Conservation (phyloP, 345 rosid genomes). For the Anastatica hierochuntica region DNA sequence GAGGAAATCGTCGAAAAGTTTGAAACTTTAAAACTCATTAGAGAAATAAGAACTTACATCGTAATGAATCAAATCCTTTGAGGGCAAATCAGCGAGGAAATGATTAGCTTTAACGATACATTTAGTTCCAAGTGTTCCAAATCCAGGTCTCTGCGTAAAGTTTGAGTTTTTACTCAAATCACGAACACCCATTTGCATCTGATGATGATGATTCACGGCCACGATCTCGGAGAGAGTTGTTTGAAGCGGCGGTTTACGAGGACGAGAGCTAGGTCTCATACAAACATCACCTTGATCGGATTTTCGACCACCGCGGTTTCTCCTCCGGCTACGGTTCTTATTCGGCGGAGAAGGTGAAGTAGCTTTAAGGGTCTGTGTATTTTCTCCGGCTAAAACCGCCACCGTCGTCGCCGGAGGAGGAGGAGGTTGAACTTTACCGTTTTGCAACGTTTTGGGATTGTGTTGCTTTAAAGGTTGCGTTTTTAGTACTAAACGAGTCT, state of each 20-base stretch:
- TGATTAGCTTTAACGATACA: constrained; percentile 99
- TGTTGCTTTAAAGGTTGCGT: constrained; percentile 37
- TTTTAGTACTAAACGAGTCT: constrained; percentile 63
- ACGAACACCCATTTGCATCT: constrained; percentile 44
- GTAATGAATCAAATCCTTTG: constrained; percentile 89
- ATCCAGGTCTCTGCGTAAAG: constrained; percentile 84
- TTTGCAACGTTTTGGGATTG: constrained; percentile 55
- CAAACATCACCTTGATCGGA: constrained; percentile 82
- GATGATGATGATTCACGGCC: constrained; percentile 12
- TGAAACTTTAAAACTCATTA: background rate
- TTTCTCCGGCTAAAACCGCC: constrained; percentile 21
- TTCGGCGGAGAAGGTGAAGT: constrained; percentile 74
- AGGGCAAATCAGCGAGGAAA: constrained; percentile 84
- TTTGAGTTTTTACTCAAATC: constrained; percentile 60
- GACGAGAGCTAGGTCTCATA: constrained; percentile 91
- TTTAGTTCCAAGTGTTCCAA: constrained; percentile 75
- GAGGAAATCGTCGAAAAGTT: too few relatives aligned
- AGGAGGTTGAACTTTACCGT: constrained; percentile 39
- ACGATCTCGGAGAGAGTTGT: background rate
- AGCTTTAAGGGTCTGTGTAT: constrained; percentile 27
- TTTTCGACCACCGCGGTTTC: constrained; percentile 90
- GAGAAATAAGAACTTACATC: constrained; percentile 56
- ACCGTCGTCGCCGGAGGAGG: background rate
- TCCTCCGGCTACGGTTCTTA: constrained; percentile 62
- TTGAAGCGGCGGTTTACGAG: constrained; percentile 45